Evolutionary conservation across 73 alveolate genomes (phyloP).

Genomic region (Effrenium voratum): DNA sequence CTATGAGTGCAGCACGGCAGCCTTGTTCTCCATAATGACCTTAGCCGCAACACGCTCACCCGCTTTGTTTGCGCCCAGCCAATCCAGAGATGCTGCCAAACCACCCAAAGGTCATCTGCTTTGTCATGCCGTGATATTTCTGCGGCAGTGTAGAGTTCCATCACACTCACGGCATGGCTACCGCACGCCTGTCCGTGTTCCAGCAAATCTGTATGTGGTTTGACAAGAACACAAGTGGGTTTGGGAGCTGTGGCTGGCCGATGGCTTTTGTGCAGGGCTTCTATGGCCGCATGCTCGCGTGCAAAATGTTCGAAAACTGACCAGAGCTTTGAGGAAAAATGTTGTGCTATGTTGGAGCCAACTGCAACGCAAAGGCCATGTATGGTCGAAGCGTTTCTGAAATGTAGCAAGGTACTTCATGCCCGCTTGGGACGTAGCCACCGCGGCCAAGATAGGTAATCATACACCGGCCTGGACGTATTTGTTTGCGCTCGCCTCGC

Average conservation of each 20-base stretch:
- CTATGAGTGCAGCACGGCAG: background rate
- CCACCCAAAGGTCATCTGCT: constrained; percentile 52
- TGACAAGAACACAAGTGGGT: background rate
- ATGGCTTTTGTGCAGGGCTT: background rate
- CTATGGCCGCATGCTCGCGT: background rate
- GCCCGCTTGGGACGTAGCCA: too few relatives aligned
- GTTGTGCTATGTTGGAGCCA: background rate
- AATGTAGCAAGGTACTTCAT: too few relatives aligned
- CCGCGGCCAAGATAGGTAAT: too few relatives aligned
- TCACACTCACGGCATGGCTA: background rate
- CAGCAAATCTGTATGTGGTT: background rate
- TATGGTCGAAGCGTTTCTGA: too few relatives aligned
- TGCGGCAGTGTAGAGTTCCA: constrained; percentile 37
- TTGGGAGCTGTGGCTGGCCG: background rate
- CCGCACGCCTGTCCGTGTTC: background rate
- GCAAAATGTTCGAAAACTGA: background rate
- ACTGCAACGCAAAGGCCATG: background rate
- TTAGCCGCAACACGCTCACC: background rate
- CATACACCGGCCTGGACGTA: too few relatives aligned
- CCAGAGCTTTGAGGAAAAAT: background rate
- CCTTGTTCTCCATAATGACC: constrained; percentile 70
- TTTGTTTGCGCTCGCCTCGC: too few relatives aligned
- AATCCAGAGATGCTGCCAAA: background rate
- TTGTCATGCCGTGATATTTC: constrained; percentile 64
- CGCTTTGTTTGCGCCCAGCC: background rate